Conservation (phyloP, 257 asterid species). For the Ophiorrhiza pumila region DNA sequence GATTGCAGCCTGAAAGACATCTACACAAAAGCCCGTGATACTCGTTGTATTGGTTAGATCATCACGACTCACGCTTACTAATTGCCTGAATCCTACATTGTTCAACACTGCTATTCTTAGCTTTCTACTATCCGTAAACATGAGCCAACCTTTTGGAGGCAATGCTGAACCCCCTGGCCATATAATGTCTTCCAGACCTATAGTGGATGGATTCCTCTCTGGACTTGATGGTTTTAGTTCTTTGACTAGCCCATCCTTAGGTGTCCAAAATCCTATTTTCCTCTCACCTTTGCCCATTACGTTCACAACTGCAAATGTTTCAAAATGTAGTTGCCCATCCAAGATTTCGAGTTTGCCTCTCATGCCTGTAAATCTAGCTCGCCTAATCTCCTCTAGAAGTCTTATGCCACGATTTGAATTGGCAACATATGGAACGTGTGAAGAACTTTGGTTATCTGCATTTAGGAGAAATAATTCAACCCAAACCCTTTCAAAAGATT, state of each 20-base stretch:
- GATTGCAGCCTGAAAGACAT: slow-evolving; percentile 35
- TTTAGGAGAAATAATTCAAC: slow-evolving; percentile 38
- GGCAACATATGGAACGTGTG: too few relatives aligned
- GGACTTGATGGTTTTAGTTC: slow-evolving; percentile 7
- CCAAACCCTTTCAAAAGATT: slow-evolving; percentile 26
- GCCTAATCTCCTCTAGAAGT: not conserved
- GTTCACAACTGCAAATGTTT: slow-evolving; percentile 32
- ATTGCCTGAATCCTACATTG: slow-evolving; percentile 19
- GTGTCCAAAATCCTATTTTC: slow-evolving; percentile 40
- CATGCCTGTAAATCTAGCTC: slow-evolving; percentile 19
- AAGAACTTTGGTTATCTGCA: too few relatives aligned
- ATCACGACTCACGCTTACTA: slow-evolving; percentile 14
- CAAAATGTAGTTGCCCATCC: slow-evolving; percentile 24
- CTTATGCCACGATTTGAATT: too few relatives aligned
- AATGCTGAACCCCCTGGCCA: slow-evolving; percentile 21
- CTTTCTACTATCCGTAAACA: too few relatives aligned
- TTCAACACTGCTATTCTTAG: slow-evolving; percentile 33
- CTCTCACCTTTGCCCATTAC: slow-evolving; percentile 30
- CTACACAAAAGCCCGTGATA: slow-evolving; percentile 31
- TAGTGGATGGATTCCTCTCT: slow-evolving; percentile 17
- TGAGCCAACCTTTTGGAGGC: slow-evolving; percentile 22
- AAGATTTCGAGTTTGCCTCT: slow-evolving; percentile 22
- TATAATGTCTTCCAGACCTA: not conserved
- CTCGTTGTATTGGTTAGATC: slow-evolving; percentile 14
- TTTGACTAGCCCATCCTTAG: slow-evolving; percentile 21